A percentile compares a stretch with the other conserved stretches of the same genome.
Evolutionary conservation across 306 rosid species (phyloP).

Genomic region (Gleditsia sinensis): DNA sequence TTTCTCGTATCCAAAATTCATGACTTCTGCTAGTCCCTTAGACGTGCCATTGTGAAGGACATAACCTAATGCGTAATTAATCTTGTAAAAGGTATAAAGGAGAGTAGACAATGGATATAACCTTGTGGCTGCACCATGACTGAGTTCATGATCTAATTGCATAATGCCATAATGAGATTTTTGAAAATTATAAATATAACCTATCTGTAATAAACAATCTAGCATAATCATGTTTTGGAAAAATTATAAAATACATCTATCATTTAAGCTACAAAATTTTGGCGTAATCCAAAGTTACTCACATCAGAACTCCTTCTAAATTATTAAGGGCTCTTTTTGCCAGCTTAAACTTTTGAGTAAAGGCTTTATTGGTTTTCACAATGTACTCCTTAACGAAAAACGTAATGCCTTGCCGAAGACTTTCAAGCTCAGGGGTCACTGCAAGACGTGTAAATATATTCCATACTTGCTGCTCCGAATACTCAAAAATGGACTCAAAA

Average conservation of each 20-base stretch:
- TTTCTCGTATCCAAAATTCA: too few species aligned
- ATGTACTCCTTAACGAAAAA: conserved; percentile 72
- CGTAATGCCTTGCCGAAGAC: conserved; percentile 67
- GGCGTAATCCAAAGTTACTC: conserved; percentile 26
- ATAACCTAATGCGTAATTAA: too few species aligned
- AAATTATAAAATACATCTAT: neutral
- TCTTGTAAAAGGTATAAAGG: too few species aligned
- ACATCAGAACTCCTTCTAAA: conserved; percentile 79
- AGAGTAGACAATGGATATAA: too few species aligned
- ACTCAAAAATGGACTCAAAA: conserved; percentile 77
- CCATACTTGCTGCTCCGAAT: conserved; percentile 71
- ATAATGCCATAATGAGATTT: too few species aligned
- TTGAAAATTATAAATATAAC: too few species aligned
- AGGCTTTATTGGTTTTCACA: conserved; percentile 54
- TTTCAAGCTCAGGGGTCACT: conserved; percentile 71
- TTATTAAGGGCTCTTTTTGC: conserved; percentile 72
- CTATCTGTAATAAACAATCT: too few species aligned
- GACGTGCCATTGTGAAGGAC: too few species aligned
- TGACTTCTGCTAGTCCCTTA: too few species aligned
- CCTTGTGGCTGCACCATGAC: too few species aligned
- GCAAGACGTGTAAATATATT: conserved; percentile 77
- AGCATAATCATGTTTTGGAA: neutral
- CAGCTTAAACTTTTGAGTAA: conserved; percentile 63
- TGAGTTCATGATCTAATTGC: too few species aligned
- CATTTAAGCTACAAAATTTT: conserved; percentile 42